Conservation (phyloP, 805 yeast genomes). For the Candida jianshihensis region DNA sequence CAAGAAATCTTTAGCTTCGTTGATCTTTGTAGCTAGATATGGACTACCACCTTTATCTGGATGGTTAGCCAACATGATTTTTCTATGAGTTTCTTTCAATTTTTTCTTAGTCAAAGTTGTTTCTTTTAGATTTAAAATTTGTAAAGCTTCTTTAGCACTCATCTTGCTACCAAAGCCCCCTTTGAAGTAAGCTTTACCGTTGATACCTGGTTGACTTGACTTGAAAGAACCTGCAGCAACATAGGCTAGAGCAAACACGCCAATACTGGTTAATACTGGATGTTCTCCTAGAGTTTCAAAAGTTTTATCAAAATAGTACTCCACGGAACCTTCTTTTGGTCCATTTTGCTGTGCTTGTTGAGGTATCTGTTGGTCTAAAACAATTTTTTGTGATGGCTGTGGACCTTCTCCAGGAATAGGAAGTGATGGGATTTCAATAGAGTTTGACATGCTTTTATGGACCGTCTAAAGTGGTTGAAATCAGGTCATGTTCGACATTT, state of each 20-base stretch:
- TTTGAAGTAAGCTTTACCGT: conserved; percentile 53
- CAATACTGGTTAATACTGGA: conserved; percentile 67
- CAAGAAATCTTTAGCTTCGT: conserved; percentile 82
- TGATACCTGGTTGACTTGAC: conserved; percentile 28
- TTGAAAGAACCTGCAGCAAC: conserved; percentile 63
- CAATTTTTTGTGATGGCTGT: conserved; percentile 21
- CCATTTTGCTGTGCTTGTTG: conserved; percentile 16
- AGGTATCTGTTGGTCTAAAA: conserved; percentile 10
- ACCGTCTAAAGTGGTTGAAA: no score
- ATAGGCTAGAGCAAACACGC: conserved; percentile 58
- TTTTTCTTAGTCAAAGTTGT: conserved; percentile 52
- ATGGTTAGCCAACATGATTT: conserved; percentile 81
- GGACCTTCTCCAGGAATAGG: conserved; percentile 47
- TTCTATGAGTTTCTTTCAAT: conserved; percentile 74
- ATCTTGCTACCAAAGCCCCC: conserved; percentile 93
- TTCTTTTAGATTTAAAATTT: conserved; percentile 71
- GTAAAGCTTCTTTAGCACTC: conserved; percentile 84
- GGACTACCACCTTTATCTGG: conserved; percentile 95
- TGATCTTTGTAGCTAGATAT: conserved; percentile 81
- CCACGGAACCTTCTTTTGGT: conserved; percentile 30
- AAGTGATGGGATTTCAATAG: conserved; percentile 48
- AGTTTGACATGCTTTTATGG: conserved; percentile 16
- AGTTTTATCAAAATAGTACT: conserved; percentile 59
- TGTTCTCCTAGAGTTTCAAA: conserved; percentile 61
- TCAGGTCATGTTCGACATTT: no score